Evolutionary conservation across 768 basidiomycete genomes (phyloP), one percentile per base, ranked within the genome.

Genomic region (Suillus alpinus): DNA sequence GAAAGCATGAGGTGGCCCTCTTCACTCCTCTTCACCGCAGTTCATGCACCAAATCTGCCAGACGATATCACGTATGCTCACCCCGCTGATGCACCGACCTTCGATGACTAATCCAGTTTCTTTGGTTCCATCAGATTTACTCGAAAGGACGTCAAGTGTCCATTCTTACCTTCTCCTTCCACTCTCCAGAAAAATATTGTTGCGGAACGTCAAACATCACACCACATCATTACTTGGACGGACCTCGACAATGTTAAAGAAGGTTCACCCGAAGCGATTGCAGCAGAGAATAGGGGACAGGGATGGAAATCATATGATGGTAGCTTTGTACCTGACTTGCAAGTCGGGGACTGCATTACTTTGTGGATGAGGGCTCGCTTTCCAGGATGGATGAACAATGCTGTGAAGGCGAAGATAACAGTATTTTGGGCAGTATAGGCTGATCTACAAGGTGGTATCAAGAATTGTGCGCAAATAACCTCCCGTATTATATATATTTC

Each of bases 361-460:
- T 49, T 58, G 18, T 61, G 60, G 60, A 61, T 61, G 57, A 58
- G 46, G 18, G 44, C 60, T 40, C 60, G 60, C 13, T 39, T 37
- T 43, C 57, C 43, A 20, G 37, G 18, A 10, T 47, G 56, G 46
- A 16, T 5, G 1, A 50, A 47, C 16, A 9, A n/a, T 12, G 49
- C 10, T 32, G 18, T 31, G 49, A 50, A 31, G 49, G 49, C 49
- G 10, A 50, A 50, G 29, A 50, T 50, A 32, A 50, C 49, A n/a
- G 18, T 6, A 2, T 50, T n/a, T 50, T 50, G 49, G 49, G 49
- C 31, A 50, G 49, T 50, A n/a, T 50, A 50, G 49, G 18, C 29
- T 31, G 29, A 50, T 31, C 6, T 23, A 23, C 44, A 23, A 23
- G 43, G 20, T 23, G 44, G 12, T 49, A 14, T 47, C 36, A 10